Evolutionary conservation across 2,329 filamentous ascomycete species (phyloP), one percentile per base, ranked within the genome.

Genomic region (Aureobasidium sp.): DNA sequence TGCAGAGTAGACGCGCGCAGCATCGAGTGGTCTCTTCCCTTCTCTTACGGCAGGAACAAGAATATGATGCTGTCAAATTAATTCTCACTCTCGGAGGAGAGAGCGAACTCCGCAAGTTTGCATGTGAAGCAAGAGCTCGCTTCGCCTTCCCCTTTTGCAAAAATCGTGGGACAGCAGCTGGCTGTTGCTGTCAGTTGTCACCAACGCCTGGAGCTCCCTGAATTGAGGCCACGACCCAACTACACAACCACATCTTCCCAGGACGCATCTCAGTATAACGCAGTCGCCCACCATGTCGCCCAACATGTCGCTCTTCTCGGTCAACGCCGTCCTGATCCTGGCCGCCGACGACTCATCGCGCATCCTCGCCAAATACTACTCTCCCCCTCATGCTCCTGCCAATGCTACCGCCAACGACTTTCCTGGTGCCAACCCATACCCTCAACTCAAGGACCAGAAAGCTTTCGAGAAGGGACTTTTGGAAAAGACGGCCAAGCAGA

Each of bases 401-500:
- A 79, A 79, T 69, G 75, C 77, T 63, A 75, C 82, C 62, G 78
- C 81, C 67, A 80, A 84, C 68, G 79, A 83, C 71, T 84, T 82
- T 70, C 83, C 83, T 49, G 83, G 83, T 71, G 82, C 83, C 67
- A 90, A 89, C 73, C 90, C 92, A 25, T 97, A 97, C 77, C 82
- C 90, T 63, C 91, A 90, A 63, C 78, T 94, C 62, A 97, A 97
- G 80, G 87, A 95, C 69, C 94, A 99, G 78, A 96, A 95, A 76
- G 84, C 89, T 1, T 99, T 99, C 72, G 94, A 99, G 77, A 97
- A 97, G 80, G 94, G 92, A 6, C 84, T 99, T 42, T 79, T 97
- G 64, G 88, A 96, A 71, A 97, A 99, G 83, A 97, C 94, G 17
- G 88, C 89, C 68, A 99, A 97, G 82, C 91, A 95, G 79, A 92